These are phyloP conservation scores for Metschnikowia corniflorae DNA, from an alignment of 805 yeast species.

Conservation along the genomic window DNA sequence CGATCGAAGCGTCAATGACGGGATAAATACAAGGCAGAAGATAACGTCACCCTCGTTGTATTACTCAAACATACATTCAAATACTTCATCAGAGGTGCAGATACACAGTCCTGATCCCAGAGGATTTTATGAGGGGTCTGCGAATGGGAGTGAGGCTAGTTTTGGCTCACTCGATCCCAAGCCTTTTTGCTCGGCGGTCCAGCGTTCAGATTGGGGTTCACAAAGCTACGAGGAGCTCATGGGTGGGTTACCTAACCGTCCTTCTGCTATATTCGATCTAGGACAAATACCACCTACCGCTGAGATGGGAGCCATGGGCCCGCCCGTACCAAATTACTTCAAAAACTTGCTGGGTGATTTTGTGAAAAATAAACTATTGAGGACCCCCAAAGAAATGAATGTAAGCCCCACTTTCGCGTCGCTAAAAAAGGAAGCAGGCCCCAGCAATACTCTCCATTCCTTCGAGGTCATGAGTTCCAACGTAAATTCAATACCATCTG, in stretches of 20 bases:
- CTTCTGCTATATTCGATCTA: background rate
- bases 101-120: background rate
- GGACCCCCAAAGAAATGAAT: background rate
- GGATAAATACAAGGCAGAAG: too few species aligned
- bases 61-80: background rate
- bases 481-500: constrained; percentile 32
- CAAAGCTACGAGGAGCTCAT: background rate
- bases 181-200: constrained; percentile 1
- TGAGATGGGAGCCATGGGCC: constrained; percentile 8
- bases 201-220: background rate
- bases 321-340: constrained; percentile 3
- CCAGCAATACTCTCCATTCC: constrained; percentile 26
- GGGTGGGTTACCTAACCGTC: background rate
- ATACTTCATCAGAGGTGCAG: background rate
- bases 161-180: constrained; percentile 15
- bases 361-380: background rate
- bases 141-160: constrained; percentile 10
- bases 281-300: constrained; percentile 2
- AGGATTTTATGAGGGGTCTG: constrained; percentile 3
- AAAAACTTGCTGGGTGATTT: background rate
- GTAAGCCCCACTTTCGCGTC: constrained; percentile 4
- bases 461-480: constrained; percentile 32
- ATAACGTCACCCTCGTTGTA: background rate
- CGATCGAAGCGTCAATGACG: constrained; percentile 1
- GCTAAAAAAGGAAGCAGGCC: constrained; percentile 3